Base-by-base conservation (phyloP, 768 basidiomycete genomes). In the Heimioporus sp. region DNA sequence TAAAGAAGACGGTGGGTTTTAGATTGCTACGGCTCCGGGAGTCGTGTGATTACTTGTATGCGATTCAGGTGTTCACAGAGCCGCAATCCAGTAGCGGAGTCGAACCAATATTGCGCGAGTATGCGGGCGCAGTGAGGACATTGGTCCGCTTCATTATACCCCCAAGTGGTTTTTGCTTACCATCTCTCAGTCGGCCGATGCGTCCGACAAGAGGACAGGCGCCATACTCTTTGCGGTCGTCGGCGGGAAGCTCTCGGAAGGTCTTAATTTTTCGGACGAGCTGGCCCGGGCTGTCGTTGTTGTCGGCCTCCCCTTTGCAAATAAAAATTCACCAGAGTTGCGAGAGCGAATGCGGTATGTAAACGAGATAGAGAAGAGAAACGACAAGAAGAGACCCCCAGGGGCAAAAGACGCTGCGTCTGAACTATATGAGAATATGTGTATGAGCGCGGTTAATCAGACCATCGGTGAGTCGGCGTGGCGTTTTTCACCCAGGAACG, bases 241-340 rank as follows among this genome's bases (percentile, higher is more conserved):
- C 24, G 95, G 95, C 16, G 96, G 94, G 24, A 98, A 98, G 65
- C 79, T 99, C n/a, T 95, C 92, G 0, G 97, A 99, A 71, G 96
- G 95, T 9, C 67, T 86, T 36, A 86, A 86, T 60, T 87, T 87
- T 61, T 79, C 84, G 17, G 88, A 92, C 65, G 79, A 85, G 43
- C 81, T 92, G 15, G 93, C 94, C 3, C 86, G 94, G 30, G 87
- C 85, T 11, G 91, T 97, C 20, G 75, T 94, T 30, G 80, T 95
- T 52, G 77, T 96, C 43, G 97, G 97, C 4, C 78, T 99, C 4
- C 96, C 96, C 0, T 99, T 93, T 67, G 87, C 96, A 10, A 98
- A 96, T 67, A 77, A 90, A 34, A 85, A 83, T n/a, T 95, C 93
- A 0, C 81, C 88, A 0, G 96, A 98, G 68, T 78, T 99, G 43